phyloP scores from a whole-genome alignment of 257 asterid genomes.

The Lantana camara region DNA sequence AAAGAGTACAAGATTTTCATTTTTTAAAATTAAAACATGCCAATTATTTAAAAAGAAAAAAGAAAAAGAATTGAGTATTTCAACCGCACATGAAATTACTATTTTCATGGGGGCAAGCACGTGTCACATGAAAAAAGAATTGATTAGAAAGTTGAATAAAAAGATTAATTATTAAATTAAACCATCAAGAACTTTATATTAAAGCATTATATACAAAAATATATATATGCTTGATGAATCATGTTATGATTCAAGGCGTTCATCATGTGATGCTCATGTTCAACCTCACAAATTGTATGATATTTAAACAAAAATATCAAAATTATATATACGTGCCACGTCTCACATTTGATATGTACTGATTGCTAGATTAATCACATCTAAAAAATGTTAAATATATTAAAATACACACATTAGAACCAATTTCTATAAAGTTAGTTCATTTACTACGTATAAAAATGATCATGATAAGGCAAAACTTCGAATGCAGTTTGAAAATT shows the following conservation, averaged over 20 bases:
- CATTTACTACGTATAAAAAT: too few species aligned
- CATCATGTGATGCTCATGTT: neutral
- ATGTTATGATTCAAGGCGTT: neutral
- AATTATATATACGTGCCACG: neutral
- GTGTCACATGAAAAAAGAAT: neutral
- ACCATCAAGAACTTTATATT: neutral
- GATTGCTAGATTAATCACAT: too few species aligned
- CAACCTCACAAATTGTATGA: neutral
- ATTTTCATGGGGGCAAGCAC: constrained; percentile 19
- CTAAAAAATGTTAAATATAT: too few species aligned
- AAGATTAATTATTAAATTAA: neutral
- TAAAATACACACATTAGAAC: neutral
- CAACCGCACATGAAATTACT: constrained; percentile 15
- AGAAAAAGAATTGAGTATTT: neutral
- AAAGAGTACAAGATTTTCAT: too few species aligned
- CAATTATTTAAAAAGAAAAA: too few species aligned
- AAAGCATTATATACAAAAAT: neutral
- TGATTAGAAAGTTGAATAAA: neutral
- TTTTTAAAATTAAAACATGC: too few species aligned
- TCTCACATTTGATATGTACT: too few species aligned
- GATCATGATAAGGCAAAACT: too few species aligned
- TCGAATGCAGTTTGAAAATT: too few species aligned
- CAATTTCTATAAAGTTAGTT: neutral
- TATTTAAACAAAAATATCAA: neutral
- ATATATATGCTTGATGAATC: too few species aligned